Conservation (phyloP, 345 rosid species). For the Carallia brachiata region DNA sequence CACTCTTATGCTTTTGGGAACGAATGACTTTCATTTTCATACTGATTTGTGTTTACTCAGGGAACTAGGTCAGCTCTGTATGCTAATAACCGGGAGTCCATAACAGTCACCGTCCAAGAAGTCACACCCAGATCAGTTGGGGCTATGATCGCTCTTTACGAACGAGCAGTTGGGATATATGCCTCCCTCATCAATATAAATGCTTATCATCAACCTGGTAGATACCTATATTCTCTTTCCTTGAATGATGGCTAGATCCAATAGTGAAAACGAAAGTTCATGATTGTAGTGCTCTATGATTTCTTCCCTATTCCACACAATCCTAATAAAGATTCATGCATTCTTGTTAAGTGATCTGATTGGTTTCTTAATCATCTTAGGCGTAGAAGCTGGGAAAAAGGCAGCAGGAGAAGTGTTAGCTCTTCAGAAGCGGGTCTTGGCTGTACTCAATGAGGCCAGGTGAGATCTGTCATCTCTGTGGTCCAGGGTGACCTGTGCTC, state of each 20-base stretch:
- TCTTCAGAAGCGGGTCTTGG: slow-evolving; percentile 88
- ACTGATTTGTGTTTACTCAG: slow-evolving; percentile 39
- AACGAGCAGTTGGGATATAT: slow-evolving; percentile 95
- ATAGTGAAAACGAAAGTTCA: slow-evolving; percentile 1
- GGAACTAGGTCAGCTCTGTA: slow-evolving; percentile 98
- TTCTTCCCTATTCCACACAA: neutral
- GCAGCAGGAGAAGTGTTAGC: slow-evolving; percentile 97
- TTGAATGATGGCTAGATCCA: slow-evolving; percentile 8
- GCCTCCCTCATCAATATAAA: slow-evolving; percentile 82
- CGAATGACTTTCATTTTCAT: neutral
- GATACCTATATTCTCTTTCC: slow-evolving; percentile 15
- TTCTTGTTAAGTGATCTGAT: neutral
- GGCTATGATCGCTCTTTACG: slow-evolving; percentile 88
- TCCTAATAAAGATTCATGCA: neutral
- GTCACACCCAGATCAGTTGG: slow-evolving; percentile 93
- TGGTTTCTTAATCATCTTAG: slow-evolving; percentile 29
- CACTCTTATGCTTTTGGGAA: neutral
- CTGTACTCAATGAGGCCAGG: slow-evolving; percentile 95
- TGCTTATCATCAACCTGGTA: slow-evolving; percentile 98
- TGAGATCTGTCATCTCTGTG: slow-evolving; percentile 17
- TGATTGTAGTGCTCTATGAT: neutral
- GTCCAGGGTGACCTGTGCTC: too few species aligned
- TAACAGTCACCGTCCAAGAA: slow-evolving; percentile 83
- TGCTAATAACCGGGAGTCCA: slow-evolving; percentile 81
- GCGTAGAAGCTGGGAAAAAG: slow-evolving; percentile 98